Base-by-base conservation (phyloP, 1,139 yeast species). In the Citeromyces siamensis region DNA sequence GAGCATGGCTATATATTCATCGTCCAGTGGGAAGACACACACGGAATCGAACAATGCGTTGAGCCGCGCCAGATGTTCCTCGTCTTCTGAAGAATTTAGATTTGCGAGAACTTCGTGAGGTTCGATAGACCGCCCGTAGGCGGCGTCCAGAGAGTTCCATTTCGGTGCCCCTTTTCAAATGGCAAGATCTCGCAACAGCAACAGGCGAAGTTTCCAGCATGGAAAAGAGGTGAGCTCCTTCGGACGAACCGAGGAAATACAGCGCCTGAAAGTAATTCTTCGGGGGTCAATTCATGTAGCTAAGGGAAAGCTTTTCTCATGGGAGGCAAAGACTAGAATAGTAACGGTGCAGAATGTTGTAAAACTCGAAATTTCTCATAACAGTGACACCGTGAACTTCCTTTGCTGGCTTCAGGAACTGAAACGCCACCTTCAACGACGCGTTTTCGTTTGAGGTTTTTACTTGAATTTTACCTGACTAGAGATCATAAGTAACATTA, bases 271-370 rank as follows among this genome's bases (percentile, higher is more conserved):
- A n/a, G n/a, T n/a, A n/a, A n/a, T n/a, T n/a, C n/a, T n/a, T n/a
- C n/a, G 23, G 52, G 56, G 44, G 72, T 73, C 18, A 75, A 57
- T 1, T 95, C 94, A 52, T 86, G 95, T 32, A 84, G 64, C 96
- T 96, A 86, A 1, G 97, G 97, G 48, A 86, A 88, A 67, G 86
- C 72, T 6, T 51, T 54, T 19, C 63, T 68, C 10, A 90, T 78
- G 2, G 68, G 72, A 0, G 95, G 95, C 27, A 85, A 58, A 73
- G 69, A 6, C 65, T 55, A 44, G 59, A 64, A 34, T 53, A 72
- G 47, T 73, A 71, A 59, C 64, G 61, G n/a, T 51, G 45, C 41
- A 72, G 62, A 0, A 70, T 56, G 1, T 46, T 38, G 32, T 45
- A 44, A 2, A 45, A 37, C 32, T 52, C 56, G 8, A 45, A 48